Evolutionary conservation across 1,284 basidiomycete genomes (phyloP), one percentile per base, ranked within the genome.

Genomic region (Macrocybe sp.): DNA sequence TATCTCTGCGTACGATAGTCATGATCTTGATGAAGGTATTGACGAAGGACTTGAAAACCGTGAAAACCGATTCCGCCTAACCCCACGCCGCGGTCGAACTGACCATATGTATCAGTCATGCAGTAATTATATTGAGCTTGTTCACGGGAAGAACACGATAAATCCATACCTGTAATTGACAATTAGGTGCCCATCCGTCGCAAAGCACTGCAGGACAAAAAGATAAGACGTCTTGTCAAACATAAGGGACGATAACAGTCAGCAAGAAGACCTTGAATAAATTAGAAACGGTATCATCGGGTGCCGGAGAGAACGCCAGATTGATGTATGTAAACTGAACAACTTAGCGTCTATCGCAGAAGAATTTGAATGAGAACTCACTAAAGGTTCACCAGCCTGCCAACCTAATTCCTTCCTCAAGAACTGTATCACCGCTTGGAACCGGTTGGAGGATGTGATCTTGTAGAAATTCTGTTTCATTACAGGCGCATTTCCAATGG

Each of bases 381-480:
- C 95, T 63, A 98, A 67, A 0, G 93, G 84, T 59, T 97, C 96
- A 0, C 84, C 81, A 7, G 83, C 73, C 65, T 93, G 95, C 83
- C 89, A 92, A 7, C 86, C 88, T 40, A 98, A 68, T 64, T 98
- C 93, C 60, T 87, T 93, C 48, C 95, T 73, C 64, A 98, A 64
- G 63, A 98, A 98, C 57, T 92, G 86, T 43, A 97, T 95, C 47
- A 98, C 96, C 1, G 93, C 90, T 63, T 97, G 93, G 62, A 98
- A 99, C 46, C 89, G 79, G 66, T 97, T 96, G 41, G 89, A 88
- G 4, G 94, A 90, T 0, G 93, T 95, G 57, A 98, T 96, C 73
- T 96, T 96, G 81, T 94, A 97, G 63, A 96, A 90, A 70, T 97
- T 97, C 72, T 96, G 90, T 71, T 90, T 96, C 94, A 98, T 97